A percentile compares a stretch with the other conserved stretches of the same genome.
These are phyloP conservation scores for Myxozyma lipomycoides DNA, from an alignment of 805 yeast genomes.

Conservation along the genomic window DNA sequence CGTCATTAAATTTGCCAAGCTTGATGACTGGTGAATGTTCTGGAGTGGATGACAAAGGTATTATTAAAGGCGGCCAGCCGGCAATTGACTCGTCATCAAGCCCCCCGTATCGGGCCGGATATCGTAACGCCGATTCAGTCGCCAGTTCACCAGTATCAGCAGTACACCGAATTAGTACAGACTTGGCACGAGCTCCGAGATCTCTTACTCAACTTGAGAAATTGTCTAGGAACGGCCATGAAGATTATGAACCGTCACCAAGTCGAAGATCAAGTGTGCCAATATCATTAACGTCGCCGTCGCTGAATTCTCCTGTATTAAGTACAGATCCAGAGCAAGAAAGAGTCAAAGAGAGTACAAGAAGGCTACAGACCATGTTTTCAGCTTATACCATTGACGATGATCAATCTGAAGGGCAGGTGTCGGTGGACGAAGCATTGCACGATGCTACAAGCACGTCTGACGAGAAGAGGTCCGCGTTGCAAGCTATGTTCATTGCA, in stretches of 20 bases:
- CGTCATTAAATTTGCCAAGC: slow-evolving; percentile 1
- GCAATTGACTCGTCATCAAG: background rate
- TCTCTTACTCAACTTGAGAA: background rate
- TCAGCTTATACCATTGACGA: background rate
- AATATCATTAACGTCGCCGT: background rate
- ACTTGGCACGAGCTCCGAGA: background rate
- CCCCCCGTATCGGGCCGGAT: background rate
- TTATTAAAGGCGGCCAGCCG: background rate
- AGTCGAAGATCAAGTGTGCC: background rate
- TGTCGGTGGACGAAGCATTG: slow-evolving; percentile 29
- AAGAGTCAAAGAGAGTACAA: slow-evolving; percentile 13
- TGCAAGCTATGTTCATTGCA: slow-evolving; percentile 35
- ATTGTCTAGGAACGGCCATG: background rate
- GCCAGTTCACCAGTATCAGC: background rate
- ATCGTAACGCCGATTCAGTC: background rate
- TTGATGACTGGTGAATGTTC: background rate
- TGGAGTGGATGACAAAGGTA: background rate
- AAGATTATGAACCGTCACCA: background rate
- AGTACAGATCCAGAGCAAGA: slow-evolving; percentile 5
- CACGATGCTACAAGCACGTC: slow-evolving; percentile 18
- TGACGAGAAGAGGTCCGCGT: slow-evolving; percentile 12
- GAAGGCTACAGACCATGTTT: slow-evolving; percentile 17
- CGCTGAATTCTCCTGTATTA: background rate
- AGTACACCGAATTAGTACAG: background rate
- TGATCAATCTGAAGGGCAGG: slow-evolving; percentile 4